phyloP scores from a whole-genome alignment of 2,329 filamentous ascomycete species.

The Mycocentrospora acerina region DNA sequence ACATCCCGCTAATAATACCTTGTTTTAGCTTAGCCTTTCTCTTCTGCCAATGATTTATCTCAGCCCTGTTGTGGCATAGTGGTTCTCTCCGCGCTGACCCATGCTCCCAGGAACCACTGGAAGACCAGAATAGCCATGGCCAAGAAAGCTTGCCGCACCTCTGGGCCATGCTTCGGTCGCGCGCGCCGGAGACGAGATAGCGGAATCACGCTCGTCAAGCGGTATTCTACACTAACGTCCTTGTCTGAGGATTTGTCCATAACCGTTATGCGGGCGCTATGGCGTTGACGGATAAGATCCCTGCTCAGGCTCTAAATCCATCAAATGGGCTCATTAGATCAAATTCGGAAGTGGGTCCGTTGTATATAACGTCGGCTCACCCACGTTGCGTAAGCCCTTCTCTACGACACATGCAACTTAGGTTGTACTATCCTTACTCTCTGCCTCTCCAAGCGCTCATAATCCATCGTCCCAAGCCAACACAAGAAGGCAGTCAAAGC shows the following conservation, averaged over 20 bases:
- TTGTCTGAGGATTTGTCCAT: slow-evolving; percentile 18
- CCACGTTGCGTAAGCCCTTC: slow-evolving; percentile 33
- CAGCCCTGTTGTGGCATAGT: slow-evolving; percentile 29
- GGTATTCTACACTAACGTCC: slow-evolving; percentile 28
- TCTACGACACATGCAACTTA: slow-evolving; percentile 24
- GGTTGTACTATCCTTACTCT: slow-evolving; percentile 9
- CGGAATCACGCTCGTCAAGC: slow-evolving; percentile 12
- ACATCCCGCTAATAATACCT: slow-evolving; percentile 5
- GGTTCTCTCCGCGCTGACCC: slow-evolving; percentile 25
- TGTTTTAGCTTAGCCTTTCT: slow-evolving; percentile 11
- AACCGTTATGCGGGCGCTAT: slow-evolving; percentile 24
- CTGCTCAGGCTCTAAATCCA: slow-evolving; percentile 24
- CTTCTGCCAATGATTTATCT: slow-evolving; percentile 34
- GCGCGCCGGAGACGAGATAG: slow-evolving; percentile 23
- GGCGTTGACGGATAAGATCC: slow-evolving; percentile 18
- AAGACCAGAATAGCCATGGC: slow-evolving; percentile 36
- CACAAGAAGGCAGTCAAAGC: not conserved
- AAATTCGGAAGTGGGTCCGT: slow-evolving; percentile 18
- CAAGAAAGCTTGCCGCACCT: slow-evolving; percentile 25
- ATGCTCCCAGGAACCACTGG: slow-evolving; percentile 30
- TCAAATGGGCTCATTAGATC: slow-evolving; percentile 23
- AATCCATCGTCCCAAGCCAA: not conserved
- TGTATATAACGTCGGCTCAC: slow-evolving; percentile 39
- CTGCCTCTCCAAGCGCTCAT: slow-evolving; percentile 1
- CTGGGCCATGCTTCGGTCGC: slow-evolving; percentile 27